Base-by-base conservation (phyloP, 495 filamentous ascomycete genomes). In the Hypoxylon subgilvum region DNA sequence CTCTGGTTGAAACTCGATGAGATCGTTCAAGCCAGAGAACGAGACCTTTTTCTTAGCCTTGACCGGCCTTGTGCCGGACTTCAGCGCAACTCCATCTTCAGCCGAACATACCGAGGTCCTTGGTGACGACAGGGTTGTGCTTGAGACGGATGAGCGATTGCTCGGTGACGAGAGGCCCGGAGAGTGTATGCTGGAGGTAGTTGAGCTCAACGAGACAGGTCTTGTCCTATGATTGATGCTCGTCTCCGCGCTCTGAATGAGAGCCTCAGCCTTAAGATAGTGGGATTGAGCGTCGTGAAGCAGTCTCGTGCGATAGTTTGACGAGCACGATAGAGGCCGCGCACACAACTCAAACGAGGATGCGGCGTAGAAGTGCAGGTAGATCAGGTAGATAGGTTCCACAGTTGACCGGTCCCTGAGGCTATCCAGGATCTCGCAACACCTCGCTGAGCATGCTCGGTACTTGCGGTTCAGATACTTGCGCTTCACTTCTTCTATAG, bases 341-440 rank as follows among this genome's bases (percentile, higher is more conserved):
- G 79, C 79, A 38, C 74, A 79, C 31, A 77, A 72, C 58, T 84
- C 81, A 25, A 81, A 69, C 2, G 78, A 80, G 12, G 74, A 75
- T 1, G 81, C 81, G 6, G 79, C 79, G 43, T 79, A 82, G 61
- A 83, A 84, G 47, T 76, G 76, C 4, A 84, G 65, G 51, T 83
- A 81, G 38, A 83, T 80, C 5, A 76, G 68, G 62, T 79, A 76
- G 10, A 79, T 46, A 10, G 81, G 78, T 43, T 81, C 77, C 28
- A 76, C 61, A 8, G 72, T 57, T 6, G 70, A 61, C 39, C 56
- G 42, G 40, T 77, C 72, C 53, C 71, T 76, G 51, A 79, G 60
- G 55, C 61, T 70, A 31, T 76, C 73, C 31, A 81, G 69, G 30
- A 81, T 69, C 52, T 81, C 77, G 30, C 67, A 63, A 54, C 78